phyloP scores from a whole-genome alignment of 306 rosid species.

The Sindora glabra region DNA sequence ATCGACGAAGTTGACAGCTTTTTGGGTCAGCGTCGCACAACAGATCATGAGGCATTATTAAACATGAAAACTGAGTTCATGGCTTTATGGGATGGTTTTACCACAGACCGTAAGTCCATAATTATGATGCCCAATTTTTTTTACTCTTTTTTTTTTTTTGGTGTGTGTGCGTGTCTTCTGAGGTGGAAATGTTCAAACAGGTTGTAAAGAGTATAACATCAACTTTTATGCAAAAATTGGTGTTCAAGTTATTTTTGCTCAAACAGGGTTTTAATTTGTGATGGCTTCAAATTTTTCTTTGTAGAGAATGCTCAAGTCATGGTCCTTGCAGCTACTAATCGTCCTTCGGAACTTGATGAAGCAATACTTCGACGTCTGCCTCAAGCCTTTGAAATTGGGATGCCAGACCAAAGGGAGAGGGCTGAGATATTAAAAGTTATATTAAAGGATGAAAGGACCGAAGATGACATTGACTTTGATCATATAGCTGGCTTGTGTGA shows the following conservation, averaged over 20 bases:
- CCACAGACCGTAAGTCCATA: constrained; percentile 90
- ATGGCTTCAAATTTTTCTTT: not conserved
- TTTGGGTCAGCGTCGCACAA: constrained; percentile 85
- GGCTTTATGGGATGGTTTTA: constrained; percentile 98
- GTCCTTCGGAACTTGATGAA: constrained; percentile 98
- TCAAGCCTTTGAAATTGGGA: constrained; percentile 92
- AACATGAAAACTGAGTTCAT: constrained; percentile 99
- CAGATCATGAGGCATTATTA: constrained; percentile 93
- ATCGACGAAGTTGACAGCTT: constrained; percentile 99
- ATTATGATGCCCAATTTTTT: no score
- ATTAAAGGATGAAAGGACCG: constrained; percentile 69
- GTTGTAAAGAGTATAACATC: not conserved
- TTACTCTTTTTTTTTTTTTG: no score
- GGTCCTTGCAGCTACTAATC: constrained; percentile 98
- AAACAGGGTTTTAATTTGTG: not conserved
- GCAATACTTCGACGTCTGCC: constrained; percentile 99
- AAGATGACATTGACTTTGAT: constrained; percentile 47
- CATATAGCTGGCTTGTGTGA: constrained; percentile 57
- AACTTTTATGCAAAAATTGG: not conserved
- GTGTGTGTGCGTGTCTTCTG: not conserved
- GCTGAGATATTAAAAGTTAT: constrained; percentile 76
- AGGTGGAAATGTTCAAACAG: not conserved
- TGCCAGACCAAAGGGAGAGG: constrained; percentile 71
- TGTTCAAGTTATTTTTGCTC: constrained; percentile 10
- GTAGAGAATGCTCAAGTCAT: constrained; percentile 85